phyloP scores from a whole-genome alignment of 306 rosid genomes.

The Castanea mollissima region DNA sequence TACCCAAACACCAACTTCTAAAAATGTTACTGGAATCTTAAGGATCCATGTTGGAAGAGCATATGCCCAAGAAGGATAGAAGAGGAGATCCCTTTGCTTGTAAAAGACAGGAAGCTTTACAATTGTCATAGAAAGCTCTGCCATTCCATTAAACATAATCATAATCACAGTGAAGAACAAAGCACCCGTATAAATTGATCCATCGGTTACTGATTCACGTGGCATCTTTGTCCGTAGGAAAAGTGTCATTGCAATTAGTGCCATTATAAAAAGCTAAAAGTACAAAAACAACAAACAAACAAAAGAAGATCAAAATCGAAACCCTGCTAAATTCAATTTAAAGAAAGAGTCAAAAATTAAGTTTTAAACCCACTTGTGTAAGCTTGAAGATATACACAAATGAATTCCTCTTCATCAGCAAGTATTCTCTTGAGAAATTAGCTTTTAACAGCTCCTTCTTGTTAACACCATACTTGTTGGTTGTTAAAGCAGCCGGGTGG shows the following conservation, averaged over 20 bases:
- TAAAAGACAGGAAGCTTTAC: conserved; percentile 46
- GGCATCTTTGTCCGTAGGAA: conserved; percentile 40
- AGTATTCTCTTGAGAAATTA: conserved; percentile 30
- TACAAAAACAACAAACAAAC: not conserved
- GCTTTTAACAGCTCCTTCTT: conserved; percentile 39
- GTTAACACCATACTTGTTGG: conserved; percentile 30
- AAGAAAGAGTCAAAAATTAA: not conserved
- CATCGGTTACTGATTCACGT: conserved; percentile 17
- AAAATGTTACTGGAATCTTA: conserved; percentile 35
- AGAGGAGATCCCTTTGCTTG: conserved; percentile 47
- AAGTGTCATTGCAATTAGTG: conserved; percentile 27
- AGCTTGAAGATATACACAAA: conserved; percentile 41
- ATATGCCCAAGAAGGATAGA: conserved; percentile 44
- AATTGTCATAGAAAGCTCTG: conserved; percentile 43
- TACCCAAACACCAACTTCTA: conserved; percentile 42
- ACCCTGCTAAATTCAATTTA: not conserved
- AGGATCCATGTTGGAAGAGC: conserved; percentile 41
- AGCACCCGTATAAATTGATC: conserved; percentile 30
- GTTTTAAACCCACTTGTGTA: conserved; percentile 22
- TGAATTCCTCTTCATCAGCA: conserved; percentile 48
- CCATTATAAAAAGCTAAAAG: conserved; percentile 27
- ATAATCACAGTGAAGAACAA: conserved; percentile 29
- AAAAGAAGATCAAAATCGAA: not conserved
- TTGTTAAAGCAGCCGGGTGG: conserved; percentile 44
- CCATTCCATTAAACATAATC: conserved; percentile 38